phyloP scores from a whole-genome alignment of 495 filamentous ascomycete genomes.

The Penicillium roqueforti region DNA sequence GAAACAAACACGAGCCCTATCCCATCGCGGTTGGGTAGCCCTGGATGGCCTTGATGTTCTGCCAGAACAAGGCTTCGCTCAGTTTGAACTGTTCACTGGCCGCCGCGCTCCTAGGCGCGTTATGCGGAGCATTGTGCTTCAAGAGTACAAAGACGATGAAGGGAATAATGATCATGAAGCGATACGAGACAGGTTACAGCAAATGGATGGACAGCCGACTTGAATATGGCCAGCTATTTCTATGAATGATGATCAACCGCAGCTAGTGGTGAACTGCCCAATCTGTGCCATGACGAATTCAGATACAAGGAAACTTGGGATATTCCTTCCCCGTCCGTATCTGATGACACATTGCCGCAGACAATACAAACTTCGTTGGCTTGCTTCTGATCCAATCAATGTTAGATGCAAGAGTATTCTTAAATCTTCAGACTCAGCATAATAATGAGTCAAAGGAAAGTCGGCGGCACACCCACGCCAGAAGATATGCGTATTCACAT shows the following conservation, averaged over 20 bases:
- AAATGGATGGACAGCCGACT: constrained; percentile 36
- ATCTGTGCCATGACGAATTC: background rate
- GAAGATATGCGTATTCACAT: too few species aligned
- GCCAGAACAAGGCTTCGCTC: constrained; percentile 74
- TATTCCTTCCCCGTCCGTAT: too few species aligned
- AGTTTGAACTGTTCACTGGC: constrained; percentile 78
- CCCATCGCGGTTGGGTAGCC: constrained; percentile 63
- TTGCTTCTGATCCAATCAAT: too few species aligned
- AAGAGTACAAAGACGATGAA: constrained; percentile 40
- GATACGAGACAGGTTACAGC: constrained; percentile 33
- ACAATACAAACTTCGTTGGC: too few species aligned
- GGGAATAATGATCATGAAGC: constrained; percentile 32
- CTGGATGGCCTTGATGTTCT: constrained; percentile 75
- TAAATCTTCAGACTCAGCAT: too few species aligned
- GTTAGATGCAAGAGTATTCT: too few species aligned
- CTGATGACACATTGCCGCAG: too few species aligned
- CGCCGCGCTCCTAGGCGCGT: constrained; percentile 65
- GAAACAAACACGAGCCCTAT: constrained; percentile 54
- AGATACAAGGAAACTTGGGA: background rate
- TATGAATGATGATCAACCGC: background rate
- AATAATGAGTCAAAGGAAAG: too few species aligned
- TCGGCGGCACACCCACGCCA: too few species aligned
- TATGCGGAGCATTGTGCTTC: constrained; percentile 52
- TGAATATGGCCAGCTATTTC: constrained; percentile 14
- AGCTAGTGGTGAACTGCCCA: background rate